phyloP scores from a whole-genome alignment of 1,284 basidiomycete species.

The Cutaneotrichosporon cutaneum region DNA sequence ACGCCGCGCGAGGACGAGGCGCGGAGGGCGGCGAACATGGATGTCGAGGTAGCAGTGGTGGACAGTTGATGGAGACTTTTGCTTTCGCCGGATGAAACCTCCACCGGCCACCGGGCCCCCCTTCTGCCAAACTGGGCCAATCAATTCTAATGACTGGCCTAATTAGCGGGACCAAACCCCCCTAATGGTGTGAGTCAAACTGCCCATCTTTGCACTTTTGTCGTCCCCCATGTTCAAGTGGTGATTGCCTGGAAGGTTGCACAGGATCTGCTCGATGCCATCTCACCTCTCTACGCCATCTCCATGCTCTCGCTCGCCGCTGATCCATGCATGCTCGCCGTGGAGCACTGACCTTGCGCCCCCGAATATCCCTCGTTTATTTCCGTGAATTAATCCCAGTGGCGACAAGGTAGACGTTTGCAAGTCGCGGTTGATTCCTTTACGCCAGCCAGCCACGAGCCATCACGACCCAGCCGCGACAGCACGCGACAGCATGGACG shows the following conservation, averaged over 20 bases:
- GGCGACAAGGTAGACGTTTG: neutral
- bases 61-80: conserved; percentile 6
- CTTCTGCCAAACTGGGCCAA: neutral
- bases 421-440: neutral
- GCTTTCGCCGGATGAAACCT: neutral
- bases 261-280: neutral
- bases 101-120: neutral
- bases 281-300: conserved; percentile 1
- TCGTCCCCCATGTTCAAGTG: too few relatives aligned
- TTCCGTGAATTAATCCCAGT: conserved; percentile 6
- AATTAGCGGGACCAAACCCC: neutral
- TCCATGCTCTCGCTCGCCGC: neutral
- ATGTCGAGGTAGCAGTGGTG: neutral
- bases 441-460: neutral
- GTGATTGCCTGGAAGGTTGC: too few relatives aligned
- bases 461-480: too few relatives aligned
- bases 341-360: neutral
- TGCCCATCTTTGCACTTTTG: neutral
- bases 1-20: conserved; percentile 31
- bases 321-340: conserved; percentile 5
- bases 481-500: neutral
- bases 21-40: conserved; percentile 32
- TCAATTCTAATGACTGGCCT: neutral
- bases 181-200: neutral
- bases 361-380: neutral